Base-by-base conservation (phyloP, 768 basidiomycete species). In the Favolaschia claudopus region DNA sequence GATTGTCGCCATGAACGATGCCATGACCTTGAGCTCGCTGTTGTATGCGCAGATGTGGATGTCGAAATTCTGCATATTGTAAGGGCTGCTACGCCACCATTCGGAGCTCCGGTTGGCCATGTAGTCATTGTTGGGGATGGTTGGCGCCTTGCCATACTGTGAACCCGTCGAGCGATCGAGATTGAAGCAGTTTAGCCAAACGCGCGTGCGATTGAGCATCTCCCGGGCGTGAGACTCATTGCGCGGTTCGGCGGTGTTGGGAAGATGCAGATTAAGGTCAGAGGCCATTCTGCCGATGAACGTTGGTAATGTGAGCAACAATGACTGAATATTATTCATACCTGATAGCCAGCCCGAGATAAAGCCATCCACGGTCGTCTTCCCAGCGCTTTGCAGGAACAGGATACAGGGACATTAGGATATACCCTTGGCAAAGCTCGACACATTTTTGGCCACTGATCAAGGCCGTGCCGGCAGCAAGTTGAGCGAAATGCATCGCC, bases 171-270 rank as follows among this genome's bases (percentile, higher is more conserved):
- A 95, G 22, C 93, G 88, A 72, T 98, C 95, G 37, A 96, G 77
- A 73, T 95, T 93, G 76, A 90, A 93, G 73, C 93, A 95, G 69
- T 89, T 91, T 55, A 96, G 75, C 95, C 95, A 98, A 7, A 91
- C 84, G 20, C 95, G 86, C 49, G 93, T 93, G 37, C 95, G 88
- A 69, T 95, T 96, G 53, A 95, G 84, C 75, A 95, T 85, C 75
- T 95, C 91, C 36, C 95, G 85, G 7, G 90, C 89, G 58, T 92
- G 89, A 55, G 84, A 83, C 71, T 95, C 93, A 66, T 92, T 92
- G 14, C 86, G 76, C 9, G 91, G 89, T 64, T 89, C 87, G 24
- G 87, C 86, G 2, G 87, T 86, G 38, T 82, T 82, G 2, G 91
- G 91, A 28, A 89, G 82, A 65, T 97, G 92, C 33, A 98, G 81